Conservation (phyloP, 768 basidiomycete genomes). For the Tricholoma matsutake region DNA sequence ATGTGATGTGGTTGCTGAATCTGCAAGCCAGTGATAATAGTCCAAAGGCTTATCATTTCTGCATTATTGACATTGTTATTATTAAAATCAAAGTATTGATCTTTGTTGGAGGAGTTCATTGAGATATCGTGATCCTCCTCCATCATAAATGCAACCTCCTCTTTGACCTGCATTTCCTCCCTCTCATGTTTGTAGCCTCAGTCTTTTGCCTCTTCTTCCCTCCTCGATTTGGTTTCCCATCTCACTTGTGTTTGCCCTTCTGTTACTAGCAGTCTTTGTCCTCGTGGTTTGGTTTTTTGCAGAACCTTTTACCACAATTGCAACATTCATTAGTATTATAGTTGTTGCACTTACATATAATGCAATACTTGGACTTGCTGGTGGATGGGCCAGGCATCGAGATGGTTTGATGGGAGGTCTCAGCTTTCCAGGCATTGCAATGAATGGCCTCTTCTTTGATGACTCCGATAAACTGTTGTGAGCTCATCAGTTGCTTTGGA, state of each 20-base stretch:
- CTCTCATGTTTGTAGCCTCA: not conserved
- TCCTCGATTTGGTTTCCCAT: not conserved
- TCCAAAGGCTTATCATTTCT: not conserved
- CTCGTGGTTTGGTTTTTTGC: not conserved
- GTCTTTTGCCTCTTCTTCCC: not conserved
- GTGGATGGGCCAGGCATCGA: too few relatives aligned
- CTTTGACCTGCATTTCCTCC: not conserved
- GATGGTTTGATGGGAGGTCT: too few relatives aligned
- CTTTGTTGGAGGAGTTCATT: not conserved
- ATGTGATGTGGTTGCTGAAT: too few relatives aligned
- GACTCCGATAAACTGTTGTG: not conserved
- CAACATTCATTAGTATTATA: not conserved
- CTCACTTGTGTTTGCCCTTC: not conserved
- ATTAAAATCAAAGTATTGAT: not conserved
- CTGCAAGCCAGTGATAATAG: not conserved
- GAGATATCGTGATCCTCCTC: not conserved
- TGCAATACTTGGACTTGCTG: too few relatives aligned
- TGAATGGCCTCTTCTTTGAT: too few relatives aligned
- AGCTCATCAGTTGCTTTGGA: not conserved
- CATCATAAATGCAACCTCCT: not conserved
- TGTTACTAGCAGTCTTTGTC: not conserved
- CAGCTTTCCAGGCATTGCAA: too few relatives aligned
- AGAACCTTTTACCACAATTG: not conserved
- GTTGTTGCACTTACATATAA: too few relatives aligned
- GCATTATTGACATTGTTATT: not conserved